phyloP scores from a whole-genome alignment of 768 basidiomycete species.

The Suillus placidus region DNA sequence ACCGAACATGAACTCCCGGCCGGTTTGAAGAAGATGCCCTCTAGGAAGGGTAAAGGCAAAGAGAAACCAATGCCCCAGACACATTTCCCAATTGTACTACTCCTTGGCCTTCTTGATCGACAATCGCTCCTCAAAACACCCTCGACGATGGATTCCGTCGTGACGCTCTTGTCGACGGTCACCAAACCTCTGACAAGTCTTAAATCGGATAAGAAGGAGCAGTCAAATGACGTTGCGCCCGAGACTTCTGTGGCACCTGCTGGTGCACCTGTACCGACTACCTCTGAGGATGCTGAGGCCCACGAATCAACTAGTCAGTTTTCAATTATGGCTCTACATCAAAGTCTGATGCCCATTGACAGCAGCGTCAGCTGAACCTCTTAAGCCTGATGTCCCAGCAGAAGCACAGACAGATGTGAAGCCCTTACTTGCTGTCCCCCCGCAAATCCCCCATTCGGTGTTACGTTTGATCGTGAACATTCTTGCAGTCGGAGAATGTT shows the following conservation, averaged over 20 bases:
- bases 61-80: constrained; percentile 81
- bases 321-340: background rate
- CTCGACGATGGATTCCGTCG: constrained; percentile 91
- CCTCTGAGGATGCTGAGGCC: constrained; percentile 13
- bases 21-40: constrained; percentile 66
- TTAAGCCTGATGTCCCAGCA: constrained; percentile 24
- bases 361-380: constrained; percentile 20
- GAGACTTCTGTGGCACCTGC: constrained; percentile 20
- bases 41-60: constrained; percentile 94
- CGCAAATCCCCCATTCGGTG: constrained; percentile 83
- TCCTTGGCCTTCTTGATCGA: constrained; percentile 86
- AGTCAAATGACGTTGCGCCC: constrained; percentile 24
- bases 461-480: constrained; percentile 95
- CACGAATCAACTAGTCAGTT: constrained; percentile 4
- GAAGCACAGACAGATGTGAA: constrained; percentile 39
- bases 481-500: constrained; percentile 96
- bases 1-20: constrained; percentile 90
- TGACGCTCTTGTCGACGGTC: constrained; percentile 82
- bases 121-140: constrained; percentile 84
- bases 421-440: constrained; percentile 68
- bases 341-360: constrained; percentile 1
- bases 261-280: constrained; percentile 15
- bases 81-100: constrained; percentile 88
- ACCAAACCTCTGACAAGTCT: constrained; percentile 79
- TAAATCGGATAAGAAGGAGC: constrained; percentile 50